phyloP scores from a whole-genome alignment of 208 protist genomes.

The Acanthamoeba lugdunensis region DNA sequence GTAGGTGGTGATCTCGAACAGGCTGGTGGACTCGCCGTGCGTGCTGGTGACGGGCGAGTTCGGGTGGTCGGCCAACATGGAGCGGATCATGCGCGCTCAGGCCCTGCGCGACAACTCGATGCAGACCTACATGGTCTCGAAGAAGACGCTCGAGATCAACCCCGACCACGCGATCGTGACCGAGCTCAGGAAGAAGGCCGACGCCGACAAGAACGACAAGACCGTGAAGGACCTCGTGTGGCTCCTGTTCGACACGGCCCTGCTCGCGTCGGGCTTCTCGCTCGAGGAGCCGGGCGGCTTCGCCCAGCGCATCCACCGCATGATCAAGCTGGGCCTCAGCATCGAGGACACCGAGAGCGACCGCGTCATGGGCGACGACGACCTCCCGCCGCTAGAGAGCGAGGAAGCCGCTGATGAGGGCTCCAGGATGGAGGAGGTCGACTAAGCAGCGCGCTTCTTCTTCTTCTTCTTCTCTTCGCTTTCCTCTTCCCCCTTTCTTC shows the following conservation, averaged over 20 bases:
- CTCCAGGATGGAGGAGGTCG: slow-evolving; percentile 95
- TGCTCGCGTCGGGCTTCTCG: slow-evolving; percentile 97
- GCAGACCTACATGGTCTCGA: slow-evolving; percentile 96
- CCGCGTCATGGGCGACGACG: slow-evolving; percentile 80
- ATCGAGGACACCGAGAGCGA: slow-evolving; percentile 89
- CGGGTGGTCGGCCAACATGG: slow-evolving; percentile 98
- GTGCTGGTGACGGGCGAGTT: slow-evolving; percentile 97
- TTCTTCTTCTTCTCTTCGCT: slow-evolving; percentile 12
- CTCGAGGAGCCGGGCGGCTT: slow-evolving; percentile 96
- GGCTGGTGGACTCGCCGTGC: slow-evolving; percentile 96
- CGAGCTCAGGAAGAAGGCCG: slow-evolving; percentile 93
- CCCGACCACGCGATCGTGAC: slow-evolving; percentile 95
- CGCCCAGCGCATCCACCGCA: slow-evolving; percentile 95
- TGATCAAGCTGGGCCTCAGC: slow-evolving; percentile 97
- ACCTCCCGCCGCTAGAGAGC: slow-evolving; percentile 85
- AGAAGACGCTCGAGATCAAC: slow-evolving; percentile 99
- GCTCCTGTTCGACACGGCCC: slow-evolving; percentile 97
- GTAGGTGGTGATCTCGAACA: slow-evolving; percentile 93
- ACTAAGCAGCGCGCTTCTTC: slow-evolving; percentile 86
- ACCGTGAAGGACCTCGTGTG: slow-evolving; percentile 97
- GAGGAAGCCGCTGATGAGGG: slow-evolving; percentile 82
- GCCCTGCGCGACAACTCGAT: slow-evolving; percentile 96
- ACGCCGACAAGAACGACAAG: slow-evolving; percentile 94
- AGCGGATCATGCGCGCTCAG: slow-evolving; percentile 99
- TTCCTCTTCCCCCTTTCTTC: not conserved